Evolutionary conservation across 306 rosid species (phyloP).

Genomic region (Castanea mollissima): DNA sequence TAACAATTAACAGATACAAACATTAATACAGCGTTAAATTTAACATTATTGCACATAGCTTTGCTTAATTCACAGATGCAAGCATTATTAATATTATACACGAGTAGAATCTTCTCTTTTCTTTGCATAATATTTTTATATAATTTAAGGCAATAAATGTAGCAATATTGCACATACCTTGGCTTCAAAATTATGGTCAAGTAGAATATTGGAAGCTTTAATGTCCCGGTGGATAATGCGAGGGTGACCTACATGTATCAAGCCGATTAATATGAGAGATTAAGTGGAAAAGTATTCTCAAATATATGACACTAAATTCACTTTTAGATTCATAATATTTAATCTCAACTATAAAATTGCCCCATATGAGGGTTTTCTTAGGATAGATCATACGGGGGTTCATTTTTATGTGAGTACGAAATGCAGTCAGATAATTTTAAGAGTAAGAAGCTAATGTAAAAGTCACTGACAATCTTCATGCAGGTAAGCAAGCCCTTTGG

Average conservation of each 20-base stretch:
- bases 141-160: not conserved
- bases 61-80: constrained; percentile 32
- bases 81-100: too few species aligned
- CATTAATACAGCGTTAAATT: not conserved
- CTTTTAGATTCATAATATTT: too few species aligned
- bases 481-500: constrained; percentile 91
- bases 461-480: constrained; percentile 82
- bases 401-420: too few species aligned
- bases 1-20: not conserved
- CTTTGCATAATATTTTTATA: not conserved
- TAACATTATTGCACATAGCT: constrained; percentile 34
- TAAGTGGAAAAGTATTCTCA: not conserved
- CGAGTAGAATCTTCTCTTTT: too few species aligned
- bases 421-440: not conserved
- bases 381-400: too few species aligned
- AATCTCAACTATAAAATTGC: too few species aligned
- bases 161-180: constrained; percentile 41
- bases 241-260: constrained; percentile 68
- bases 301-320: too few species aligned
- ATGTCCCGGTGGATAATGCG: constrained; percentile 92
- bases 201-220: constrained; percentile 74
- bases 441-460: not conserved
- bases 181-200: constrained; percentile 75
- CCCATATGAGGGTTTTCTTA: too few species aligned
- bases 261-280: not conserved